Percentiles rank a stretch among this genome's conserved stretches.
Evolutionary conservation across 1,284 basidiomycete genomes (phyloP).

Genomic region (Ceratobasidium sp.): DNA sequence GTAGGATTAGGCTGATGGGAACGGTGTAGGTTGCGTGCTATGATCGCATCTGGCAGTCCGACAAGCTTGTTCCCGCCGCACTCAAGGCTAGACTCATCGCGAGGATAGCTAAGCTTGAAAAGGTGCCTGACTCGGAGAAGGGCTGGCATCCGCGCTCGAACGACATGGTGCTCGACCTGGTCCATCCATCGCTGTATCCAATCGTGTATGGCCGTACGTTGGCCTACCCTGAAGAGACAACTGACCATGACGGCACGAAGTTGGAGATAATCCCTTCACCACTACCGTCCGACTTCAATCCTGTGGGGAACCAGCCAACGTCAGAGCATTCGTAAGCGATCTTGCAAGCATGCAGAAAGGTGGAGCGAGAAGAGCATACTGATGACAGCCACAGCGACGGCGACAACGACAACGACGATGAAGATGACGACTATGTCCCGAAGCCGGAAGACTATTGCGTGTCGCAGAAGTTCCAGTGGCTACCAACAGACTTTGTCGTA

Average conservation of each 20-base stretch:
- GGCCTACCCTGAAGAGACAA: conserved; percentile 25
- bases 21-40: conserved; percentile 66
- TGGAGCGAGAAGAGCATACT: no score
- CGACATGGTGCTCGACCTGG: conserved; percentile 55
- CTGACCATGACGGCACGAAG: not conserved
- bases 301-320: no score
- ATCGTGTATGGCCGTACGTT: conserved; percentile 62
- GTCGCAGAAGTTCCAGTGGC: no score
- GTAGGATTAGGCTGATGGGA: not conserved
- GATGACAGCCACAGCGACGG: no score
- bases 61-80: conserved; percentile 52
- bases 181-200: conserved; percentile 64
- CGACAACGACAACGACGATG: no score
- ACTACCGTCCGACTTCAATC: not conserved
- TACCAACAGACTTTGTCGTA: no score
- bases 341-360: no score
- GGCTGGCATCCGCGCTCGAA: conserved; percentile 54
- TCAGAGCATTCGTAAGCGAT: no score
- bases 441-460: no score
- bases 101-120: conserved; percentile 52
- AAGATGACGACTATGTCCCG: no score
- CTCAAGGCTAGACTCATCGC: conserved; percentile 50
- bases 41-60: conserved; percentile 68
- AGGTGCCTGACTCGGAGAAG: conserved; percentile 50
- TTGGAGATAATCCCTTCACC: conserved; percentile 49